phyloP scores from a whole-genome alignment of 2,329 filamentous ascomycete genomes.

The Pestalotiopsis sp. region DNA sequence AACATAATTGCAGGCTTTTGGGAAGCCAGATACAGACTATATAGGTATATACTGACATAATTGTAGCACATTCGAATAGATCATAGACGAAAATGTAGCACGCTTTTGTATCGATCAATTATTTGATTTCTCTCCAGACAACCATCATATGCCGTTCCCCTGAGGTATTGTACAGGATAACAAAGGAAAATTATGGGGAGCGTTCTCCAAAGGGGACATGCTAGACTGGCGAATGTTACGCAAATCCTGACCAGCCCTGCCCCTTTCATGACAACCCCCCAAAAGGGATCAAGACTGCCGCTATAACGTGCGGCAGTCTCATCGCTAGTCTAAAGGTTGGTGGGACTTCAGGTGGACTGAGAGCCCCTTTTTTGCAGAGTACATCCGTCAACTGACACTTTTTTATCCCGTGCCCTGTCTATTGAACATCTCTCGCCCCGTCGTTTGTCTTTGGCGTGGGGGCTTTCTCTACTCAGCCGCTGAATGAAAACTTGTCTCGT shows the following conservation, averaged over 20 bases:
- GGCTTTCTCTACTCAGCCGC: neutral
- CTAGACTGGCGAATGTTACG: slow-evolving; percentile 5
- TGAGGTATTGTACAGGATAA: slow-evolving; percentile 14
- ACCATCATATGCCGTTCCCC: slow-evolving; percentile 6
- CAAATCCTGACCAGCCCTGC: neutral
- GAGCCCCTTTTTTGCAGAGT: neutral
- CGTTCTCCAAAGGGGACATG: neutral
- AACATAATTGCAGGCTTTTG: no score
- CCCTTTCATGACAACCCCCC: neutral
- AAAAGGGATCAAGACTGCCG: neutral
- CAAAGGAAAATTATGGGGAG: slow-evolving; percentile 12
- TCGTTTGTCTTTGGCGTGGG: neutral
- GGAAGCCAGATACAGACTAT: no score
- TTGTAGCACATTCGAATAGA: no score
- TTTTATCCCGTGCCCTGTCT: neutral
- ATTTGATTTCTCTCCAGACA: slow-evolving; percentile 10
- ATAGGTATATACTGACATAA: no score
- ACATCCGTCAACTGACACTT: neutral
- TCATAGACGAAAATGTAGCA: neutral
- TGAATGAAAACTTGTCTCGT: neutral
- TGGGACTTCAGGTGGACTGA: neutral
- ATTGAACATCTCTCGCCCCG: neutral
- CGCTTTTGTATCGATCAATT: slow-evolving; percentile 3
- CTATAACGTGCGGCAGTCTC: neutral
- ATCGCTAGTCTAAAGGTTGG: neutral